Conservation (phyloP, 2,329 filamentous ascomycete genomes). For the Penicillium expansum region DNA sequence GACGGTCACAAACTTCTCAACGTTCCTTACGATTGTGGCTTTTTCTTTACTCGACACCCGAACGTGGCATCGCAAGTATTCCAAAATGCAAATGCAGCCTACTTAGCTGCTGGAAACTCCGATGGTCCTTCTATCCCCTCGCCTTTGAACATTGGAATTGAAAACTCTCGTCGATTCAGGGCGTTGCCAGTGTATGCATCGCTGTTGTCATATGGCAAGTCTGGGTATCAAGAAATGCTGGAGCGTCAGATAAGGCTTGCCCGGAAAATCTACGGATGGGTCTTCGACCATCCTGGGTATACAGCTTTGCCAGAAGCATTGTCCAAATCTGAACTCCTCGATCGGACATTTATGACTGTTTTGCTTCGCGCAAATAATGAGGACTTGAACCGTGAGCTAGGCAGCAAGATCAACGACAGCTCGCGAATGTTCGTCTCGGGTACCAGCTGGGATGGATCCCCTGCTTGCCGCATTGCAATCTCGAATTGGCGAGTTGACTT, state of each 20-base stretch:
- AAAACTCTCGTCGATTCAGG: conserved; percentile 88
- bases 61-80: conserved; percentile 63
- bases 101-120: conserved; percentile 54
- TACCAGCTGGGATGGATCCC: conserved; percentile 70
- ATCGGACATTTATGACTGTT: conserved; percentile 66
- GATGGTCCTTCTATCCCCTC: conserved; percentile 59
- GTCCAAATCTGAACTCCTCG: conserved; percentile 44
- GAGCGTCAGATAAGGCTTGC: conserved; percentile 70
- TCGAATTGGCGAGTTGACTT: conserved; percentile 79
- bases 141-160: conserved; percentile 80
- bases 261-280: conserved; percentile 62
- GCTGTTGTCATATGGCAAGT: conserved; percentile 68
- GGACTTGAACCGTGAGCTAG: conserved; percentile 63
- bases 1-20: conserved; percentile 93
- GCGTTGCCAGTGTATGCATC: conserved; percentile 86
- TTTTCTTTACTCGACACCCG: conserved; percentile 74
- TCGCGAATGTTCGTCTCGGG: conserved; percentile 79
- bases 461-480: conserved; percentile 79
- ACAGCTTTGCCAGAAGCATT: conserved; percentile 59
- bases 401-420: conserved; percentile 68
- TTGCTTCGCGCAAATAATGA: conserved; percentile 71
- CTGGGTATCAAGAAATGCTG: conserved; percentile 68
- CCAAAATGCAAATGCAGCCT: conserved; percentile 80
- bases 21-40: conserved; percentile 88
- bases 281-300: conserved; percentile 62